Percentiles rank a stretch among this genome's conserved stretches.
These are phyloP conservation scores for Abelmoschus esculentus DNA, from an alignment of 345 rosid genomes.

Conservation along the genomic window DNA sequence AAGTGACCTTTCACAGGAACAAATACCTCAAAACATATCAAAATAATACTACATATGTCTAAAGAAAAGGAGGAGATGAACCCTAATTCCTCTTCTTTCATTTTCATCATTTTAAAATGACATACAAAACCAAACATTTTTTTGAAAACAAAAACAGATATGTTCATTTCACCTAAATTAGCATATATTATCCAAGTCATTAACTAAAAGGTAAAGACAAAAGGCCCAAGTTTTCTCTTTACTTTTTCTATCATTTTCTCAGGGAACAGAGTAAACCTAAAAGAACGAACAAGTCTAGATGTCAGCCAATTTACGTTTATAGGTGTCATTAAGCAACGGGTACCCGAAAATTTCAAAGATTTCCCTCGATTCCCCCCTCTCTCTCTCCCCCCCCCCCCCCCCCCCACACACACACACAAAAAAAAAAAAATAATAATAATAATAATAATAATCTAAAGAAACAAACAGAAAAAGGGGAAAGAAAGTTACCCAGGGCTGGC, in stretches of 20 bases:
- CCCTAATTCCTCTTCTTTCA: not conserved
- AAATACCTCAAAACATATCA: not conserved
- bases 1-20: not conserved
- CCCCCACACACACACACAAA: too few species aligned
- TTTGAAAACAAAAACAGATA: not conserved
- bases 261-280: not conserved
- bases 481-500: conserved; percentile 56
- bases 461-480: conserved; percentile 5
- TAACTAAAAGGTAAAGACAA: not conserved
- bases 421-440: too few species aligned
- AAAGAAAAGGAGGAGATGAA: not conserved
- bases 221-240: not conserved
- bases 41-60: not conserved
- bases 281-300: not conserved
- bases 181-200: not conserved
- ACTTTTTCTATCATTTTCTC: not conserved
- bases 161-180: not conserved
- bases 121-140: not conserved
- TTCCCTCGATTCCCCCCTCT: not conserved
- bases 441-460: conserved; percentile 4
- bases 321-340: not conserved
- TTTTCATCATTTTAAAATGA: not conserved
- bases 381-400: too few species aligned
- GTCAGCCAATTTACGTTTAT: not conserved
- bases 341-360: not conserved